Base-by-base conservation (phyloP, 495 filamentous ascomycete genomes). In the Penicillium robsamsonii region DNA sequence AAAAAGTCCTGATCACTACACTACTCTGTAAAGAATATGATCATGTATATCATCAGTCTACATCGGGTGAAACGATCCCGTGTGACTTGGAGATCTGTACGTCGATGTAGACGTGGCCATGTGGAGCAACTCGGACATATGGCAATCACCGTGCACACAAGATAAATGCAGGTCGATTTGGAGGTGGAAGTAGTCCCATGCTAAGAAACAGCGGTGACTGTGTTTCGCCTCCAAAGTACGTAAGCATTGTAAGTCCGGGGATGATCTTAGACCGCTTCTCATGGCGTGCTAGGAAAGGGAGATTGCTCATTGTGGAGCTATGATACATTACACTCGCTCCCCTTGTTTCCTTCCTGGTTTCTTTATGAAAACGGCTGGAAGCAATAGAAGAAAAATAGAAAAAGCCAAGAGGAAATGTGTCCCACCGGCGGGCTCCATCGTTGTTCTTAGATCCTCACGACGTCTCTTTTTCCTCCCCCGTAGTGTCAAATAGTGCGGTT, bases 211-310 rank as follows among this genome's bases (percentile, higher is more conserved):
- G 55, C 55, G 55, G 55, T 58, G 55, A 58, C 55, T n/a, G 22
- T 22, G 17, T 8, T 56, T 56, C n/a, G 53, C 53, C 45, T 30
- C 33, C 40, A 12, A 42, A 17, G 41, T 43, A 44, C 27, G 37
- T 50, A 50, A 24, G 18, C 15, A 41, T 22, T 24, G 37, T 35
- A 49, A 51, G 57, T 59, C 53, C 56, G 63, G 59, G 62, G 55
- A 20, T 41, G 56, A 31, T 40, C 42, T 35, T 44, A 53, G 48
- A 53, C 46, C 45, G 44, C 56, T 24, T 27, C 27, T 35, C 53
- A 68, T 73, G 68, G 61, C 70, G 70, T 71, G 71, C 64, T 74
- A 55, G 46, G 51, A 44, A 60, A 59, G 50, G 46, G 55, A 40
- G 55, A 72, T 74, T 66, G 62, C 65, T 68, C 56, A 64, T 68